A percentile compares a stretch with the other conserved stretches of the same genome.
Evolutionary conservation across 179 eudicot species (phyloP).

Genomic region (Nepenthes alata): DNA sequence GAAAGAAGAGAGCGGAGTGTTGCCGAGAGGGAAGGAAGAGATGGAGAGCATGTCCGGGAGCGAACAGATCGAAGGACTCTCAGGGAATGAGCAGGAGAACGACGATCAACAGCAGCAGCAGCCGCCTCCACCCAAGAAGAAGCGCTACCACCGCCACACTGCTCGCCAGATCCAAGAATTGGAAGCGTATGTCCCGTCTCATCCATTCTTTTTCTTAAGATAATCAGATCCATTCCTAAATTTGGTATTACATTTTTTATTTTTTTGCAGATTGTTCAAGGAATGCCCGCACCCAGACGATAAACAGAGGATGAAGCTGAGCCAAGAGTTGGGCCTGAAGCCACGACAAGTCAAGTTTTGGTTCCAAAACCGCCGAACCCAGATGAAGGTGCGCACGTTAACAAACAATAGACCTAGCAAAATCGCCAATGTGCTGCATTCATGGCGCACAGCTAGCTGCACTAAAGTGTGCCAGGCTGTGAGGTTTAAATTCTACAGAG

Average conservation of each 20-base stretch:
- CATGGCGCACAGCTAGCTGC: no score
- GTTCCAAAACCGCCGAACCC: slow-evolving; percentile 97
- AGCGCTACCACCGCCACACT: slow-evolving; percentile 92
- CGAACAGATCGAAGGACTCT: slow-evolving; percentile 50
- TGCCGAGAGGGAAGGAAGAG: slow-evolving; percentile 47
- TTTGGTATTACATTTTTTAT: not conserved
- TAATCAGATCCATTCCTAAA: not conserved
- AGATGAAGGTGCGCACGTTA: slow-evolving; percentile 69
- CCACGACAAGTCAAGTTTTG: slow-evolving; percentile 97
- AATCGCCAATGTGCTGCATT: no score
- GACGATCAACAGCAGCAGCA: slow-evolving; percentile 13
- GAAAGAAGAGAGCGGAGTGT: slow-evolving; percentile 9
- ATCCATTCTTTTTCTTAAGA: no score
- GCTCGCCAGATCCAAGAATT: slow-evolving; percentile 95
- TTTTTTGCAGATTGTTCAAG: slow-evolving; percentile 48
- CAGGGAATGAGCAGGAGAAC: slow-evolving; percentile 65
- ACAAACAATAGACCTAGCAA: no score
- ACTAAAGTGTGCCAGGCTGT: not conserved
- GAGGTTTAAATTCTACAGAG: not conserved
- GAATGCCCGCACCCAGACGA: slow-evolving; percentile 98
- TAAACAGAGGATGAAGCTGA: slow-evolving; percentile 71
- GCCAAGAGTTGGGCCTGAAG: slow-evolving; percentile 84
- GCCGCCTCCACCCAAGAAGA: slow-evolving; percentile 36
- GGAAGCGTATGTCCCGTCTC: slow-evolving; percentile 51
- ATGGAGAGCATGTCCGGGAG: slow-evolving; percentile 77